A percentile compares a stretch with the other conserved stretches of the same genome.
These are phyloP conservation scores for Sclerotinia sclerotiorum DNA, from an alignment of 2,329 filamentous ascomycete species.

Conservation along the genomic window DNA sequence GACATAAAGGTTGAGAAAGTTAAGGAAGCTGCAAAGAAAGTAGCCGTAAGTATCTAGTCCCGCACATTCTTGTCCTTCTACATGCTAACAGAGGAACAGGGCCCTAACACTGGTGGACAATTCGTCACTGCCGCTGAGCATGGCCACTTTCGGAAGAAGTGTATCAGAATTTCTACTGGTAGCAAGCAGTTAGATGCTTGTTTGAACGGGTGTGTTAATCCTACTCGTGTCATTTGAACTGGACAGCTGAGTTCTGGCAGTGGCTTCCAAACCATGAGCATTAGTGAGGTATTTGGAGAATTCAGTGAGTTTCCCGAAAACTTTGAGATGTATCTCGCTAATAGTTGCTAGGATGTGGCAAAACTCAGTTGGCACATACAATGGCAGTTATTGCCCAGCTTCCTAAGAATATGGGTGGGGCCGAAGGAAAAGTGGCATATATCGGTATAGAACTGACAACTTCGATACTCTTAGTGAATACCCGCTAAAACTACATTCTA, in stretches of 20 bases:
- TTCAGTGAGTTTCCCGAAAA: conserved; percentile 45
- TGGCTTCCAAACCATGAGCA: conserved; percentile 69
- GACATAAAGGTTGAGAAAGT: conserved; percentile 71
- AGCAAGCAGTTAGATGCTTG: conserved; percentile 67
- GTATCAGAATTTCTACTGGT: conserved; percentile 66
- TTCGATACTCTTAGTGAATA: conserved; percentile 9
- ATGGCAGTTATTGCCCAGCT: conserved; percentile 63
- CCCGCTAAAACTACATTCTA: conserved; percentile 6
- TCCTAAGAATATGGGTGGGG: conserved; percentile 60
- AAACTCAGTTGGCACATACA: conserved; percentile 68
- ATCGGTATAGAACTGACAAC: conserved; percentile 52
- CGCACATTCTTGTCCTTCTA: neutral
- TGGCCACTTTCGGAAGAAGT: conserved; percentile 60
- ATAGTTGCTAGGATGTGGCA: conserved; percentile 53
- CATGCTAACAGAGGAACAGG: conserved; percentile 44
- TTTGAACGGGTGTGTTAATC: conserved; percentile 54
- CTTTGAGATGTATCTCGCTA: neutral
- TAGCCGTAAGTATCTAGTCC: conserved; percentile 35
- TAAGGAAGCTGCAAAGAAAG: conserved; percentile 60
- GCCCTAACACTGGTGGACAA: conserved; percentile 49
- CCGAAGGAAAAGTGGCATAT: conserved; percentile 67
- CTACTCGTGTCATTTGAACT: neutral
- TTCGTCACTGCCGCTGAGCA: conserved; percentile 68
- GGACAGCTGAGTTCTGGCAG: conserved; percentile 41
- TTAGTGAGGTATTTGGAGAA: conserved; percentile 63